Evolutionary conservation across 805 yeast species (phyloP), one percentile per base, ranked within the genome.

Genomic region (Metschnikowia bowlesiae): DNA sequence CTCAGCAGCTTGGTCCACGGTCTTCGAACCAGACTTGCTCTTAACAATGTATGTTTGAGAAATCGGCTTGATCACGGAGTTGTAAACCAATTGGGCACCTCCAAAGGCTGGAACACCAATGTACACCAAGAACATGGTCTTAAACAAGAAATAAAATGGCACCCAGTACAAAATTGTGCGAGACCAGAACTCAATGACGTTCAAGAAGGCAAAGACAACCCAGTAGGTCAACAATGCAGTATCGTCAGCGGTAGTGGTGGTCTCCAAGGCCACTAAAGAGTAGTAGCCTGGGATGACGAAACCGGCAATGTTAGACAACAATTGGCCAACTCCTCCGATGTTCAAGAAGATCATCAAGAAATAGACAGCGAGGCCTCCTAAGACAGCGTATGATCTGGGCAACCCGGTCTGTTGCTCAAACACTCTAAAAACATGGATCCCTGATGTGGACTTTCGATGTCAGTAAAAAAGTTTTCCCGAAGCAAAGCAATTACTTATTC

Each of bases 181-280:
- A 48, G 96, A 84, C 98, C 97, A 94, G 80, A 89, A 94, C 75
- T 94, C 99, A 62, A 89, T 67, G 47, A 94, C 91, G 68, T 84
- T 89, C 74, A 94, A 81, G 61, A 84, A 83, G 13, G 97, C 96
- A 66, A 88, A 94, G n/a, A 94, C 96, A 51, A 94, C 97, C 99
- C 99, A 94, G 78, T 94, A 94, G 11, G 97, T 88, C 64, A 94
- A 80, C 66, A 88, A 81, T 67, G 86, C 85, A 43, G 94, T 83
- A 70, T 94, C 99, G 68, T 92, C 97, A 39, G 73, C 70, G 39
- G 83, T 71, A 14, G 79, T 64, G 8, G 81, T 57, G 22, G 96
- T 86, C 68, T 83, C 87, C 58, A 94, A 76, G 22, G 99, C 98
- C 55, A 81, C 67, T 54, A 94, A 75, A 8, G 98, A 92, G 65